Evolutionary conservation across 1,284 basidiomycete genomes (phyloP).

Genomic region (Phellopilus nigrolimitatus): DNA sequence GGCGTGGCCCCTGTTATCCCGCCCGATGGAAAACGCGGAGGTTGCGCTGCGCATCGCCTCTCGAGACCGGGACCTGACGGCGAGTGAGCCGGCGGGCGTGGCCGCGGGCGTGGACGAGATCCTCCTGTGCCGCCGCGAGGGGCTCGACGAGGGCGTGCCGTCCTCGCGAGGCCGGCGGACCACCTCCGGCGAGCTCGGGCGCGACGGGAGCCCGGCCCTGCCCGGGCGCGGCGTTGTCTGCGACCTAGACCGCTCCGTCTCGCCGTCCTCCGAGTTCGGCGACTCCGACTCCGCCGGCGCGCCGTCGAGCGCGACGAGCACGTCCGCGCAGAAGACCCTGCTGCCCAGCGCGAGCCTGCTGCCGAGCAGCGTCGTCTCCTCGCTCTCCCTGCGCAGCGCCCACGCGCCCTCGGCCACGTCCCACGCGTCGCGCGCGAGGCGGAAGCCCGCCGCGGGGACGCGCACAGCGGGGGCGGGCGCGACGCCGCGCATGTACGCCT

Average conservation of each 20-base stretch:
- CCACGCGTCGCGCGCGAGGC: not conserved
- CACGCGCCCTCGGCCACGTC: constrained; percentile 6
- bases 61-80: constrained; percentile 29
- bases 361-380: constrained; percentile 14
- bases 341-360: constrained; percentile 7
- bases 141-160: constrained; percentile 12
- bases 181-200: constrained; percentile 20
- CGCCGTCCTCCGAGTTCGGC: not conserved
- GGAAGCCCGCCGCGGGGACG: constrained; percentile 55
- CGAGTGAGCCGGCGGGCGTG: constrained; percentile 3
- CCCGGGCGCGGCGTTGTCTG: constrained; percentile 23
- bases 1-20: constrained; percentile 40
- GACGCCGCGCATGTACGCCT: constrained; percentile 58
- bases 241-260: not conserved
- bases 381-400: constrained; percentile 3
- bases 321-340: constrained; percentile 12
- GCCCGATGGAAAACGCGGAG: constrained; percentile 48
- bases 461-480: constrained; percentile 62
- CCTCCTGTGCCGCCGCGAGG: constrained; percentile 21
- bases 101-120: constrained; percentile 21
- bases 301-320: constrained; percentile 6
- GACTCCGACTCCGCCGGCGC: not conserved
- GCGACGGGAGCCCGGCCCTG: constrained; percentile 5
- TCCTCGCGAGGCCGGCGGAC: constrained; percentile 2
- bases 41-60: constrained; percentile 33